Percentiles rank a stretch among this genome's conserved stretches.
Conservation (phyloP, 257 asterid species). For the Anisodus tanguticus region DNA sequence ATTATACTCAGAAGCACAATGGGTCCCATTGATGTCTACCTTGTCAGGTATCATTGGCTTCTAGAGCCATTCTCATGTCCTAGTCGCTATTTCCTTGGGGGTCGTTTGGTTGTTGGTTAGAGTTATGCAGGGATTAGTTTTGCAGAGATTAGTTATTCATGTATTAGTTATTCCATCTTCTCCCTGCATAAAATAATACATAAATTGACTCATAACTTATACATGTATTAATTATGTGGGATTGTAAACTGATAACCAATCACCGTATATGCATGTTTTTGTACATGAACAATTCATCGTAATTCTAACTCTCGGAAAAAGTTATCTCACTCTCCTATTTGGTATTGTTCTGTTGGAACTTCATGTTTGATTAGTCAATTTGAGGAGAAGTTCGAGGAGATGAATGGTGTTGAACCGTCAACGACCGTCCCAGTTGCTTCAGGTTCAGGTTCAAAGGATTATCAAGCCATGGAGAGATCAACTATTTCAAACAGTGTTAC, state of each 20-base stretch:
- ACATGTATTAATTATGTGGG: too few species aligned
- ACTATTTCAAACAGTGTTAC: slow-evolving; percentile 42
- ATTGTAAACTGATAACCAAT: too few species aligned
- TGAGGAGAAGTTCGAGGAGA: slow-evolving; percentile 89
- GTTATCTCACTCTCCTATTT: slow-evolving; percentile 20
- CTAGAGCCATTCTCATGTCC: not conserved
- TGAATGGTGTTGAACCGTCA: slow-evolving; percentile 61
- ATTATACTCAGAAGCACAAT: slow-evolving; percentile 95
- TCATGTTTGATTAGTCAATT: slow-evolving; percentile 63
- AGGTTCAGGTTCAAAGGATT: slow-evolving; percentile 67
- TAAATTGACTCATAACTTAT: too few species aligned
- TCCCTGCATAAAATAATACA: too few species aligned
- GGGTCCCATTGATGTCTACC: slow-evolving; percentile 97
- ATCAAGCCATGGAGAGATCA: slow-evolving; percentile 47
- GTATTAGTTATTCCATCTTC: too few species aligned
- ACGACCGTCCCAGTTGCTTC: slow-evolving; percentile 59
- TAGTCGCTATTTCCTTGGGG: not conserved
- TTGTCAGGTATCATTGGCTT: slow-evolving; percentile 69
- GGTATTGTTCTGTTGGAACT: slow-evolving; percentile 11
- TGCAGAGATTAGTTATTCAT: too few species aligned
- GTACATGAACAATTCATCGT: too few species aligned
- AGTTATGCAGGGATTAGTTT: too few species aligned
- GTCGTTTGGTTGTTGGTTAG: too few species aligned
- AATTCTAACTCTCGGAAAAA: not conserved
- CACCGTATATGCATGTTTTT: too few species aligned